Percentiles rank a stretch among this genome's conserved stretches.
Evolutionary conservation across 306 rosid species (phyloP).

Genomic region (Hippophae rhamnoides): DNA sequence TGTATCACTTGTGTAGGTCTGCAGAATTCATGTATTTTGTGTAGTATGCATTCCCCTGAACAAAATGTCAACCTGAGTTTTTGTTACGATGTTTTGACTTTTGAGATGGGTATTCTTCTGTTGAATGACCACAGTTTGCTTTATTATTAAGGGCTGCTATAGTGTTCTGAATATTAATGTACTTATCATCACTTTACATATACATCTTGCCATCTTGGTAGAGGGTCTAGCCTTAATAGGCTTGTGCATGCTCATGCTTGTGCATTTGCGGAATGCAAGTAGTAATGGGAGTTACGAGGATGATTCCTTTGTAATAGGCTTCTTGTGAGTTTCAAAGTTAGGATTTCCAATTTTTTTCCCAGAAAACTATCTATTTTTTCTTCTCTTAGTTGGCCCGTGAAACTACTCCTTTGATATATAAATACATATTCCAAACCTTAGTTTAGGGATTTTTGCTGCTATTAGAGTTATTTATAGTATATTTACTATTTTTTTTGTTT

Average conservation of each 20-base stretch:
- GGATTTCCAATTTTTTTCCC: background rate
- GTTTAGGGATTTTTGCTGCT: background rate
- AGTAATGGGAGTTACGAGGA: background rate
- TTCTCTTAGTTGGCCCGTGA: background rate
- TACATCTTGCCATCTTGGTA: too few species aligned
- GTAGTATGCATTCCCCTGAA: background rate
- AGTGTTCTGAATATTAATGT: too few species aligned
- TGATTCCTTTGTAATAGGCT: background rate
- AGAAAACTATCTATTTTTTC: background rate
- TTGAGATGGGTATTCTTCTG: background rate
- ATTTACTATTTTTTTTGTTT: background rate
- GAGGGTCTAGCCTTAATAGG: too few species aligned
- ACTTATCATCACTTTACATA: too few species aligned
- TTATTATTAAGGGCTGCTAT: too few species aligned
- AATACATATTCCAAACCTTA: background rate
- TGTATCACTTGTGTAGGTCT: background rate
- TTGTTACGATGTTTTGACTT: background rate
- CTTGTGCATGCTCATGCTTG: background rate
- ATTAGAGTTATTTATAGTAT: background rate
- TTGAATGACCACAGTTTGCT: background rate
- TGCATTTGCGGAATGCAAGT: background rate
- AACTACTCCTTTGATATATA: background rate
- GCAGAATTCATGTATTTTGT: background rate
- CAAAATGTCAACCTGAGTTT: background rate
- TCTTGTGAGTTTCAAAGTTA: background rate